These are phyloP conservation scores for Irpex rosettiformis DNA, from an alignment of 1,284 basidiomycete species.

Conservation along the genomic window DNA sequence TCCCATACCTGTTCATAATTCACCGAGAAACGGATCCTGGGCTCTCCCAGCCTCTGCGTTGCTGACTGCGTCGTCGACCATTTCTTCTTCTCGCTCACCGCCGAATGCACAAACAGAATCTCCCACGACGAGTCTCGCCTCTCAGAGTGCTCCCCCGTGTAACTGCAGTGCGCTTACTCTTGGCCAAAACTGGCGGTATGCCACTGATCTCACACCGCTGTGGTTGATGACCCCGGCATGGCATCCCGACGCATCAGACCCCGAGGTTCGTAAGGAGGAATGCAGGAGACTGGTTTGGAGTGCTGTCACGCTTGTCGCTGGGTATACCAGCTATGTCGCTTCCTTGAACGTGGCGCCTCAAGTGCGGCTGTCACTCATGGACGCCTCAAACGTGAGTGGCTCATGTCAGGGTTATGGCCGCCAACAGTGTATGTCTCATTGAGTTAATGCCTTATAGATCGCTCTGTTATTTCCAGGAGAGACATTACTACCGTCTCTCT, in stretches of 20 bases:
- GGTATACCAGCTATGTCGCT: slow-evolving; percentile 58
- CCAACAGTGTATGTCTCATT: too few relatives aligned
- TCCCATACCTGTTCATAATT: neutral
- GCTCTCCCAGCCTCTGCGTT: neutral
- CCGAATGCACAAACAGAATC: neutral
- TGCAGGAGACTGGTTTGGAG: slow-evolving; percentile 74
- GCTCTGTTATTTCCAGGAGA: slow-evolving; percentile 70
- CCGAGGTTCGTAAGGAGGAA: slow-evolving; percentile 65
- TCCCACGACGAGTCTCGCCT: neutral
- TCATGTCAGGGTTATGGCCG: neutral
- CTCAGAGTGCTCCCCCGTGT: slow-evolving; percentile 31
- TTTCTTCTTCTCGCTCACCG: neutral
- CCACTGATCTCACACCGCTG: slow-evolving; percentile 52
- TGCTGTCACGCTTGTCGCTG: slow-evolving; percentile 56
- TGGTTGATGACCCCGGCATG: slow-evolving; percentile 66
- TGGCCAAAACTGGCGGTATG: slow-evolving; percentile 44
- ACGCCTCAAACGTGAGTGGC: slow-evolving; percentile 61
- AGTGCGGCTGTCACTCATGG: slow-evolving; percentile 54
- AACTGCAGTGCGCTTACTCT: slow-evolving; percentile 52
- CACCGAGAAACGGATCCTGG: neutral
- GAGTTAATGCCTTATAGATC: too few relatives aligned
- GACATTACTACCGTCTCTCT: slow-evolving; percentile 32
- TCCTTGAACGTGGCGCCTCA: slow-evolving; percentile 35
- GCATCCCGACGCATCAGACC: slow-evolving; percentile 53
- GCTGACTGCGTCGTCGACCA: neutral